Conservation (phyloP, 768 basidiomycete genomes). For the Hericium coralloides region DNA sequence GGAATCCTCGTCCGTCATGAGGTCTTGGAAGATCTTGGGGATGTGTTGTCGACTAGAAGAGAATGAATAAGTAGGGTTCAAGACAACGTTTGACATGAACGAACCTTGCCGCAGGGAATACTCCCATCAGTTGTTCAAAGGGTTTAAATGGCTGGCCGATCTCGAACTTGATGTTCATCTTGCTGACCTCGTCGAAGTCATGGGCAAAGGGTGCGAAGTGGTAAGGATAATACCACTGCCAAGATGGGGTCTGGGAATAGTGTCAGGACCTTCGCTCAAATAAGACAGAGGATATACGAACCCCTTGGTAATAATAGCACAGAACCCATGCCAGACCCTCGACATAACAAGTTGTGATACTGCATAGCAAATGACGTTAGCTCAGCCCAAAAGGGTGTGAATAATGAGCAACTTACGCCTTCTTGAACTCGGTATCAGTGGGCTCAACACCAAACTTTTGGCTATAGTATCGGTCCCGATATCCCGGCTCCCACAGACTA, state of each 20-base stretch:
- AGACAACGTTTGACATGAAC: not conserved
- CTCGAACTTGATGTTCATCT: slow-evolving; percentile 74
- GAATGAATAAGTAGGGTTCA: not conserved
- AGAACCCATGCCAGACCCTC: slow-evolving; percentile 96
- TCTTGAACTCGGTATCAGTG: slow-evolving; percentile 63
- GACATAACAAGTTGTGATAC: slow-evolving; percentile 76
- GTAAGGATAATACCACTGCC: slow-evolving; percentile 99
- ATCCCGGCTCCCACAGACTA: slow-evolving; percentile 94
- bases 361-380: slow-evolving; percentile 22
- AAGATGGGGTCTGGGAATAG: slow-evolving; percentile 64
- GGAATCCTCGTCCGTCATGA: slow-evolving; percentile 83
- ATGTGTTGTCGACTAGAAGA: slow-evolving; percentile 73
- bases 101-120: slow-evolving; percentile 90
- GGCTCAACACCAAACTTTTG: slow-evolving; percentile 82
- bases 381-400: not conserved
- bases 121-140: slow-evolving; percentile 96
- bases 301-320: slow-evolving; percentile 97
- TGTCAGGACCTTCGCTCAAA: no score
- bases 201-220: slow-evolving; percentile 98
- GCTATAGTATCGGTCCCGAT: slow-evolving; percentile 88
- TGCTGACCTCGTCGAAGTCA: slow-evolving; percentile 75
- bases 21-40: slow-evolving; percentile 71
- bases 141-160: slow-evolving; percentile 88
- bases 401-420: slow-evolving; percentile 40
- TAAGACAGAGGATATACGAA: slow-evolving; percentile 28